Evolutionary conservation across 495 filamentous ascomycete species (phyloP), one percentile per base, ranked within the genome.

Genomic region (Mycothermus thermophilus): DNA sequence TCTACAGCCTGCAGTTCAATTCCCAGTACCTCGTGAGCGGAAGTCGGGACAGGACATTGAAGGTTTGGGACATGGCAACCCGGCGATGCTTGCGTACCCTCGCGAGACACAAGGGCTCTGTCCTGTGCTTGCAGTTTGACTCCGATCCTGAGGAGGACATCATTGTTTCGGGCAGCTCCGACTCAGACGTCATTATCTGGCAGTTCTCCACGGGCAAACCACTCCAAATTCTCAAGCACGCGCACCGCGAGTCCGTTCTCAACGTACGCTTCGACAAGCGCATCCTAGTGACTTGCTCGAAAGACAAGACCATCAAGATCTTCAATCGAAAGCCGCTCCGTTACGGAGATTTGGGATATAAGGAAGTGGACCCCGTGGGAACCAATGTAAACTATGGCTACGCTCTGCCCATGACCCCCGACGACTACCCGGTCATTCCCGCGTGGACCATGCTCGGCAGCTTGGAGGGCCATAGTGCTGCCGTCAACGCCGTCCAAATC

Each of bases 101-200:
- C 12, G 43, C 55, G 11, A 86, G 81, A 7, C 90, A 99, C 53
- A 52, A 48, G 5, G 87, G 83, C 14, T 94, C 86, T 18, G 90
- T 99, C 3, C 66, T 96, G 9, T 96, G 92, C 52, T 67, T 99
- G 14, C 90, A 99, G 51, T 99, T 95, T 50, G 92, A 99, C 51
- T 81, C 87, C n/a, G 72, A 77, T 27, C 79, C 83, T 1, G 74
- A 80, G 12, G 80, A 96, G 50, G 88, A 96, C 48, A 62, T 99
- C 23, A 79, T 99, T 36, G 77, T 96, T 13, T 92, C 84, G 4
- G 92, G 88, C 8, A 93, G 88, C 42, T 93, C 86, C 34, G 90
- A 99, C 53, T 78, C 74, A 12, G 73, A 77, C 41, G 74, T 99
- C 35, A 86, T 95, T 32, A 55, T 96, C 2, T 99, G 90, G 90